These are phyloP conservation scores for Leishmania amazonensis DNA, from an alignment of 208 protist genomes.

Conservation along the genomic window DNA sequence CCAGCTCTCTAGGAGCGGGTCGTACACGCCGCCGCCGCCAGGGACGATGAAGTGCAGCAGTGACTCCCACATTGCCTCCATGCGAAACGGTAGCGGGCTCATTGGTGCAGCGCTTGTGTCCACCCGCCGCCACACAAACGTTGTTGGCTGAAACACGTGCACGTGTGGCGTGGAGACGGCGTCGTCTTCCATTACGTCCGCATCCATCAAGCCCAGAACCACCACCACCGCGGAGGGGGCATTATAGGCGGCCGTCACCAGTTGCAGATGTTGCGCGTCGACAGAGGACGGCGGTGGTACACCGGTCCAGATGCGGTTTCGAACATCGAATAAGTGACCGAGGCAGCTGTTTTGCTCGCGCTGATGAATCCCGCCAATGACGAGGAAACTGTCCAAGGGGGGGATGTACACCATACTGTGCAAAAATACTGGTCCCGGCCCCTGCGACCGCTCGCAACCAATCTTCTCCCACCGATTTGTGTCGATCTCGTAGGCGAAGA, in stretches of 20 bases:
- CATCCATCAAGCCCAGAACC: slow-evolving; percentile 67
- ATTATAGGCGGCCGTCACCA: slow-evolving; percentile 60
- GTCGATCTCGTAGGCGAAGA: slow-evolving; percentile 72
- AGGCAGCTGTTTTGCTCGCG: slow-evolving; percentile 83
- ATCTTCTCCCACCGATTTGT: slow-evolving; percentile 81
- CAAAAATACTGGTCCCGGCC: slow-evolving; percentile 81
- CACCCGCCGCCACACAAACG: slow-evolving; percentile 67
- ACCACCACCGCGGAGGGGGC: slow-evolving; percentile 45
- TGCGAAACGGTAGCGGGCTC: slow-evolving; percentile 80
- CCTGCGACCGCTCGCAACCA: slow-evolving; percentile 53
- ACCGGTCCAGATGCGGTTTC: slow-evolving; percentile 78
- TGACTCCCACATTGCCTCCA: slow-evolving; percentile 65
- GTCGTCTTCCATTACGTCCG: slow-evolving; percentile 3
- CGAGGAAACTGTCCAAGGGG: slow-evolving; percentile 58
- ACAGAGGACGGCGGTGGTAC: slow-evolving; percentile 65
- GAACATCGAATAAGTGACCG: slow-evolving; percentile 82
- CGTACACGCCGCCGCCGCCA: slow-evolving; percentile 68
- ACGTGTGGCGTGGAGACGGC: slow-evolving; percentile 39
- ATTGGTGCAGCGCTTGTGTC: slow-evolving; percentile 59
- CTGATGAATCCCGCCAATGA: slow-evolving; percentile 89
- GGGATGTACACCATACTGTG: slow-evolving; percentile 78
- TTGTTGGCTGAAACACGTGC: slow-evolving; percentile 77
- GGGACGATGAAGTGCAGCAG: slow-evolving; percentile 63
- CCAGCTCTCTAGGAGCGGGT: slow-evolving; percentile 60
- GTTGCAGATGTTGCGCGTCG: slow-evolving; percentile 78